phyloP scores from a whole-genome alignment of 2,329 filamentous ascomycete genomes.

The Penicillium sp. region DNA sequence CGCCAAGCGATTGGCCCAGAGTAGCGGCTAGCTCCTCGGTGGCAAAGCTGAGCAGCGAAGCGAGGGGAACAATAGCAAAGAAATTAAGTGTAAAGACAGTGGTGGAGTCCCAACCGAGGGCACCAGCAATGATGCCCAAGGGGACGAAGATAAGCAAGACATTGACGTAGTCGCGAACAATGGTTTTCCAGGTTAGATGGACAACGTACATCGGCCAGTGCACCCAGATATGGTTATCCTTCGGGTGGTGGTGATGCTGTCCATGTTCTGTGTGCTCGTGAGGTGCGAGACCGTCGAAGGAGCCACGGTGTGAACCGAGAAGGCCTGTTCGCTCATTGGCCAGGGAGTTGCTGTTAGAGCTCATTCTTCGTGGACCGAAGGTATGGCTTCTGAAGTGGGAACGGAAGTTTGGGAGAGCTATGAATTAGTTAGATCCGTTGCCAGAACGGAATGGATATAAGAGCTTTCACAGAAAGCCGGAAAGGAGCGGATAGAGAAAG shows the following conservation, averaged over 20 bases:
- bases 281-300: slow-evolving; percentile 18
- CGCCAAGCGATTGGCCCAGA: slow-evolving; percentile 61
- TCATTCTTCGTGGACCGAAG: slow-evolving; percentile 34
- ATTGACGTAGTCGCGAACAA: slow-evolving; percentile 56
- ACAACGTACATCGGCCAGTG: slow-evolving; percentile 40
- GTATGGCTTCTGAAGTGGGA: slow-evolving; percentile 31
- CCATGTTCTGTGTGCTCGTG: slow-evolving; percentile 18
- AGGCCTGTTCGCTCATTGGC: slow-evolving; percentile 38
- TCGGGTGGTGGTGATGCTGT: slow-evolving; percentile 29
- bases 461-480: slow-evolving; percentile 2
- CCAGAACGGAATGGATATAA: background rate
- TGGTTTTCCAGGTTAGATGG: slow-evolving; percentile 44
- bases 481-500: background rate
- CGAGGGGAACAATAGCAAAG: slow-evolving; percentile 62
- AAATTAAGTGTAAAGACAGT: slow-evolving; percentile 63
- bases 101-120: slow-evolving; percentile 57
- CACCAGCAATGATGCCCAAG: slow-evolving; percentile 60
- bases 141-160: slow-evolving; percentile 64
- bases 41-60: slow-evolving; percentile 61
- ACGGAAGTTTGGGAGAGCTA: slow-evolving; percentile 30
- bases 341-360: slow-evolving; percentile 26
- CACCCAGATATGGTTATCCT: slow-evolving; percentile 39
- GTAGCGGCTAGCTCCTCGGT: slow-evolving; percentile 62
- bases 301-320: slow-evolving; percentile 23
- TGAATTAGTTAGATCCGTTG: background rate